Base-by-base conservation (phyloP, 2,329 filamentous ascomycete species). In the Colletotrichum lentis region DNA sequence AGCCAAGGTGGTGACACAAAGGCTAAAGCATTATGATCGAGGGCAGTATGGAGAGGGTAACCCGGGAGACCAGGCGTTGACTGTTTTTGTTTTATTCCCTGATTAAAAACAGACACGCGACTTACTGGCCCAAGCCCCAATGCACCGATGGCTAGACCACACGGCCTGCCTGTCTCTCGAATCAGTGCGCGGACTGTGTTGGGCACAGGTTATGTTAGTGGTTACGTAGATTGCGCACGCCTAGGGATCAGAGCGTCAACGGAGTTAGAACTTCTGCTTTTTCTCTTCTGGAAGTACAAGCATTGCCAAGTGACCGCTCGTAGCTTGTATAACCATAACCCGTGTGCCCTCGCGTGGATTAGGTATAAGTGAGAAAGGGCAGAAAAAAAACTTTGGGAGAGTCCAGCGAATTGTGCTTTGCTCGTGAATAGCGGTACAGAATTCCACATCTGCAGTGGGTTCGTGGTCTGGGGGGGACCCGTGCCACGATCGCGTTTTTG, bases 31-130 rank as follows among this genome's bases (percentile, higher is more conserved):
- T 37, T 20, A 37, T 22, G 50, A n/a, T 37, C 6, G 18, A 20
- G 10, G 18, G 10, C 18, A 54, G 18, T 43, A 44, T 59, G 43
- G 20, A 44, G 31, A 35, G 8, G 31, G 65, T 68, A 68, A 43
- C 55, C 65, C 49, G 49, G 55, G 65, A 50, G 62, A 67, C 60
- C 43, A 37, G 22, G 22, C 43, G 24, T 41, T 35, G n/a, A 60
- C 12, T 65, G 61, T 65, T 65, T 68, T 68, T 68, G 62, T 65
- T 68, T 65, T 57, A 65, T 66, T 68, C 56, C 62, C 65, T 46
- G 56, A 61, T 68, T 65, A 55, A 68, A 46, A 61, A 68, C 50
- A 65, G 18, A 52, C 35, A 65, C 65, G 65, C 65, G 62, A 68
- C 65, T 50, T 68, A 65, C 65, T 65, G 65, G 65, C 37, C 56